Percentiles rank a stretch among this genome's conserved stretches.
phyloP scores from a whole-genome alignment of 1,284 basidiomycete species.

The Cerrena zonata region DNA sequence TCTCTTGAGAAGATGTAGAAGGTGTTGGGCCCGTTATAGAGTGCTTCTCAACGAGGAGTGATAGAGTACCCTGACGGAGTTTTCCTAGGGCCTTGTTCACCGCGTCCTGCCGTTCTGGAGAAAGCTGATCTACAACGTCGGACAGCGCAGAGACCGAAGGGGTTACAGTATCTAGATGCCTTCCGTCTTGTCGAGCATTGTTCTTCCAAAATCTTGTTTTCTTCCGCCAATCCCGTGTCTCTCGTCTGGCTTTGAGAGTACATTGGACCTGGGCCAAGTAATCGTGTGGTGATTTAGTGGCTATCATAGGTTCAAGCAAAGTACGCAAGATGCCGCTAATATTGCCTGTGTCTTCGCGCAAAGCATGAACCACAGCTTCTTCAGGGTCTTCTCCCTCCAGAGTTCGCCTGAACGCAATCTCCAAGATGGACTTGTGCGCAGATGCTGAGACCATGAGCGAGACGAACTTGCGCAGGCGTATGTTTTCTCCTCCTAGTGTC shows the following conservation, averaged over 20 bases:
- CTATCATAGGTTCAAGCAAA: conserved; percentile 38
- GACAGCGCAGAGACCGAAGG: conserved; percentile 50
- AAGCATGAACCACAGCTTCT: conserved; percentile 41
- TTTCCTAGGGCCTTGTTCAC: conserved; percentile 31
- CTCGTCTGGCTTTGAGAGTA: conserved; percentile 39
- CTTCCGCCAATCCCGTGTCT: conserved; percentile 37
- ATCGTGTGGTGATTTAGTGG: conserved; percentile 38
- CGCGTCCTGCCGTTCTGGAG: conserved; percentile 35
- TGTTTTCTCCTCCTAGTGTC: conserved; percentile 19
- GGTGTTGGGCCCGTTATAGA: neutral
- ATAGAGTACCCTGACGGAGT: conserved; percentile 14
- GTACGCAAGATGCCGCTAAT: conserved; percentile 39
- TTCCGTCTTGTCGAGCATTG: conserved; percentile 31
- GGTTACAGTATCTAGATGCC: conserved; percentile 33
- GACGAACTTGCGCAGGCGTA: conserved; percentile 27
- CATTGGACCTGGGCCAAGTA: conserved; percentile 46
- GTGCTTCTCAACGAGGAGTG: neutral
- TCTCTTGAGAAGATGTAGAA: neutral
- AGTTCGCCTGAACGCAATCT: conserved; percentile 18
- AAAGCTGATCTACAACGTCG: conserved; percentile 38
- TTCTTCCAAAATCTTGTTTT: conserved; percentile 45
- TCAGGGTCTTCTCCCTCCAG: conserved; percentile 32
- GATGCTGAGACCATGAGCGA: conserved; percentile 29
- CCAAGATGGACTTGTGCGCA: conserved; percentile 22
- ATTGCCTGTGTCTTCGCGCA: conserved; percentile 37